Conservation (phyloP, 1,284 basidiomycete species). For the Pisolithus thermaeus region DNA sequence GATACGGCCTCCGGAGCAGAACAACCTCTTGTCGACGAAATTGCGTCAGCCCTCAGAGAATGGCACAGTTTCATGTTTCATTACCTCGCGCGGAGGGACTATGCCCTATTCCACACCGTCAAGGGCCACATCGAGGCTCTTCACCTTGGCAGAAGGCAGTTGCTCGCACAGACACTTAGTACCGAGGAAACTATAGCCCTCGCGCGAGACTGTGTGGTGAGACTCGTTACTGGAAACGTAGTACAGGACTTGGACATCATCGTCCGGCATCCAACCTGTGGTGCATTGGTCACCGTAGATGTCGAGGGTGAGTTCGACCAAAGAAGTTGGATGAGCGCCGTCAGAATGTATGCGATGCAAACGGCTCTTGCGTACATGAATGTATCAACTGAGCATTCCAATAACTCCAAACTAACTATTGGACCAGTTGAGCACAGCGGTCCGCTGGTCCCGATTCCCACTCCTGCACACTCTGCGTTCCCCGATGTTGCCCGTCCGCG, state of each 20-base stretch:
- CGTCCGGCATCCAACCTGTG: slow-evolving; percentile 89
- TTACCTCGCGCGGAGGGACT: slow-evolving; percentile 85
- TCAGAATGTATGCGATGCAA: slow-evolving; percentile 88
- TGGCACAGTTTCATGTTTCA: slow-evolving; percentile 92
- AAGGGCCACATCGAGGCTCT: slow-evolving; percentile 89
- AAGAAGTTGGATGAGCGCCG: slow-evolving; percentile 78
- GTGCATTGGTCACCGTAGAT: slow-evolving; percentile 84
- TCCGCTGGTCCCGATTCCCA: slow-evolving; percentile 42
- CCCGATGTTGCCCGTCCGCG: slow-evolving; percentile 48
- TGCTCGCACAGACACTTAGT: slow-evolving; percentile 85
- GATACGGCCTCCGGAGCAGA: slow-evolving; percentile 77
- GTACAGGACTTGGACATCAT: slow-evolving; percentile 93
- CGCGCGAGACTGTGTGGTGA: slow-evolving; percentile 80
- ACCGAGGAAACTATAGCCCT: slow-evolving; percentile 83
- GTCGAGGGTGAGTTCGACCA: slow-evolving; percentile 71
- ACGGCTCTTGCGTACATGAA: slow-evolving; percentile 78
- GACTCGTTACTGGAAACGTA: slow-evolving; percentile 87
- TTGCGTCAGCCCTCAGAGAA: slow-evolving; percentile 92
- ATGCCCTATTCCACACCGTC: slow-evolving; percentile 86
- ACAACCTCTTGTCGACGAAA: slow-evolving; percentile 95
- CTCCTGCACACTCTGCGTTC: slow-evolving; percentile 63
- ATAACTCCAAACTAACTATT: slow-evolving; percentile 29
- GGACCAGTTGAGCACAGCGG: slow-evolving; percentile 37
- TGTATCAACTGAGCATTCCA: slow-evolving; percentile 39
- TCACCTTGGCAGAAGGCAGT: slow-evolving; percentile 83